Percentiles rank a stretch among this genome's conserved stretches.
phyloP scores from a whole-genome alignment of 1,139 yeast species.

The Suhomyces wounanorum region DNA sequence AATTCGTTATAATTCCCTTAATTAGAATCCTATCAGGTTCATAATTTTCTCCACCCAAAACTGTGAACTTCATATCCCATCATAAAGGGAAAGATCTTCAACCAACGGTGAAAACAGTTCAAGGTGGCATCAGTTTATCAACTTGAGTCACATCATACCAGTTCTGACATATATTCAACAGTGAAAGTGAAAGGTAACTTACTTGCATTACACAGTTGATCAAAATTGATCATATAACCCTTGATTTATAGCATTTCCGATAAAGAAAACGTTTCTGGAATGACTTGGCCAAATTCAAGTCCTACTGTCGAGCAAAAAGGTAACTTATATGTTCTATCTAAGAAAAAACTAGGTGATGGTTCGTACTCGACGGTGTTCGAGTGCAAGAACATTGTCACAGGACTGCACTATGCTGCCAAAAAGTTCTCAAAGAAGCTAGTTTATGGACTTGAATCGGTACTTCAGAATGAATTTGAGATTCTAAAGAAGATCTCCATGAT shows the following conservation, averaged over 20 bases:
- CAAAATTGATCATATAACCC: neutral
- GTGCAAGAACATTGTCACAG: constrained; percentile 36
- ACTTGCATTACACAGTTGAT: too few relatives aligned
- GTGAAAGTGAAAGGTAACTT: too few relatives aligned
- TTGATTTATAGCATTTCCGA: neutral
- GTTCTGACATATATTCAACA: neutral
- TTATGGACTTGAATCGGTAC: constrained; percentile 37
- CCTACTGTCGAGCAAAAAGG: constrained; percentile 14
- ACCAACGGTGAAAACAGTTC: too few relatives aligned
- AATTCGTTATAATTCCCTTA: neutral
- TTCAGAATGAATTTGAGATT: constrained; percentile 58
- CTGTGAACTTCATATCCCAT: neutral
- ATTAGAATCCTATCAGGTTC: neutral
- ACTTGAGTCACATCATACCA: too few relatives aligned
- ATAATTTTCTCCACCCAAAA: neutral
- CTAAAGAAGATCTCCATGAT: constrained; percentile 47
- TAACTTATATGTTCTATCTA: constrained; percentile 31
- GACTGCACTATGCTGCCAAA: constrained; percentile 43
- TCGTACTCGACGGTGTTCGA: constrained; percentile 43
- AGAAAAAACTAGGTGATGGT: constrained; percentile 38
- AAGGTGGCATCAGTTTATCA: too few relatives aligned
- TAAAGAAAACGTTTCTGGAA: neutral
- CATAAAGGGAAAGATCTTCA: neutral
- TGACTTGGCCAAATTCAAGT: constrained; percentile 23
- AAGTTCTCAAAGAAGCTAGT: constrained; percentile 35